These are phyloP conservation scores for Aspergillus carlsbadensis DNA, from an alignment of 495 filamentous ascomycete genomes.

Conservation along the genomic window DNA sequence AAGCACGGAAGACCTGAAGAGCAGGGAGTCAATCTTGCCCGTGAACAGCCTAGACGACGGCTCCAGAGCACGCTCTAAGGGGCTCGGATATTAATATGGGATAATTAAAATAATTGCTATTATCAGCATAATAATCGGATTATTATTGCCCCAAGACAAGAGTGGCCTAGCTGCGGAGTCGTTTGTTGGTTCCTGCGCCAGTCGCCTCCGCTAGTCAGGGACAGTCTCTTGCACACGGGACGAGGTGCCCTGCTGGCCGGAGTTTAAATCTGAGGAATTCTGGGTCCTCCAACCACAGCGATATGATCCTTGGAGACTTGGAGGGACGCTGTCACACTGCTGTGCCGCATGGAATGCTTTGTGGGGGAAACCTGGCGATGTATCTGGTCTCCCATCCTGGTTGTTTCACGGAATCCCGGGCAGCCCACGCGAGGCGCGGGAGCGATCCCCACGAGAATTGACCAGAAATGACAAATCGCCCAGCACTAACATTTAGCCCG, in stretches of 20 bases:
- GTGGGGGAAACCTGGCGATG: background rate
- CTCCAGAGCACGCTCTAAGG: conserved; percentile 6
- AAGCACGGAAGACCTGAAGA: conserved; percentile 1
- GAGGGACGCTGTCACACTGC: too few species aligned
- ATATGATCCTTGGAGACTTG: too few species aligned
- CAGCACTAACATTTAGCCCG: background rate
- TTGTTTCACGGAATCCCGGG: too few species aligned
- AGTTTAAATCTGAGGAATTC: conserved; percentile 4
- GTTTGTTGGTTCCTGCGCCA: conserved; percentile 22
- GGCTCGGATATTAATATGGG: conserved; percentile 11
- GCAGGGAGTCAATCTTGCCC: conserved; percentile 27
- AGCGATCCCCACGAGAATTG: background rate
- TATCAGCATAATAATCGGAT: conserved; percentile 6
- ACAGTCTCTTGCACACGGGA: background rate
- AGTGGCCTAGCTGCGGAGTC: conserved; percentile 16
- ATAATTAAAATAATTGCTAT: conserved; percentile 1
- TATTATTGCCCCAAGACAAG: conserved; percentile 3
- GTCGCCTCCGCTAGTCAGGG: conserved; percentile 20
- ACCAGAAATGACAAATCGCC: background rate
- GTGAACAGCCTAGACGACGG: conserved; percentile 11
- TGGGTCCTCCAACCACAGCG: background rate
- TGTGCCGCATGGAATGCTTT: background rate
- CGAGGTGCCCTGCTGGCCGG: background rate
- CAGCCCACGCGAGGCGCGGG: background rate
- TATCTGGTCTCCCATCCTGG: too few species aligned